Percentiles rank a stretch among this genome's conserved stretches.
Evolutionary conservation across 306 rosid genomes (phyloP).

Genomic region (Amphicarpaea edgeworthii): DNA sequence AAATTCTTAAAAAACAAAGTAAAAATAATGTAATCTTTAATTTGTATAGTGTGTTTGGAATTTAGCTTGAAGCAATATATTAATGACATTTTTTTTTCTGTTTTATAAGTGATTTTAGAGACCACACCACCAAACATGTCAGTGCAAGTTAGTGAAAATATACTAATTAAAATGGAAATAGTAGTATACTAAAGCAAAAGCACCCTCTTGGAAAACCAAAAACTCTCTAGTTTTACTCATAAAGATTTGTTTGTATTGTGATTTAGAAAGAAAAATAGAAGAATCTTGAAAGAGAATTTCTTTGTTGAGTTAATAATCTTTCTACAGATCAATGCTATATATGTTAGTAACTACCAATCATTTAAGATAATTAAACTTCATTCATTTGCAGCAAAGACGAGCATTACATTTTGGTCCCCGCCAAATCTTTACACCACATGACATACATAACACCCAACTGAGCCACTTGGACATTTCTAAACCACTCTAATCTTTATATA

Average conservation of each 20-base stretch:
- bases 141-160: not conserved
- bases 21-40: not conserved
- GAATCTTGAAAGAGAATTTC: not conserved
- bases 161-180: not conserved
- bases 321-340: not conserved
- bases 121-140: no score
- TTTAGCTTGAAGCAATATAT: no score
- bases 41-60: not conserved
- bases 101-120: no score
- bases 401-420: not conserved
- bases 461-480: constrained; percentile 4
- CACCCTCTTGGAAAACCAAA: not conserved
- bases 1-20: not conserved
- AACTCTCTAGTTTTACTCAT: not conserved
- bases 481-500: not conserved
- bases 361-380: not conserved
- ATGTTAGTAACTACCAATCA: not conserved
- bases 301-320: not conserved
- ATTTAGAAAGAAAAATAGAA: not conserved
- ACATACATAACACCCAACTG: not conserved
- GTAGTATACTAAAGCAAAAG: not conserved
- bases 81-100: no score
- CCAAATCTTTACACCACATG: not conserved
- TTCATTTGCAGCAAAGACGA: not conserved
- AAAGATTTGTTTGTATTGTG: not conserved